Conservation (phyloP, 352 stramenopile species). For the Phytophthora capsici region DNA sequence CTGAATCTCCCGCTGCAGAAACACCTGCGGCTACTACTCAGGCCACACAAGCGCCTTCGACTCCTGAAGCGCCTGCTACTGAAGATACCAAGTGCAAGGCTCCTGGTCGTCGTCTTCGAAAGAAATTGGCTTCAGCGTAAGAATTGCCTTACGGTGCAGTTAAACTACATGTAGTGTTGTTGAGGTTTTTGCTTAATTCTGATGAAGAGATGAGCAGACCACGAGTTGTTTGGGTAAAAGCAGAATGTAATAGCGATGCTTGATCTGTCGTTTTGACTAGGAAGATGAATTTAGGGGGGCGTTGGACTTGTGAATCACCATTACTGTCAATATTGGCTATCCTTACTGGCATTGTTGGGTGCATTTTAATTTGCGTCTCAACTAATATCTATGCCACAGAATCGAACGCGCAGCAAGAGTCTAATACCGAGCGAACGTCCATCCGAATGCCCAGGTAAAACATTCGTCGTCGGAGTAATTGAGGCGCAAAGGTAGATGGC, state of each 20-base stretch:
- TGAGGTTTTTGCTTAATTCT: too few species aligned
- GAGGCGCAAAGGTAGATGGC: conserved; percentile 32
- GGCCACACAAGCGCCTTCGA: not conserved
- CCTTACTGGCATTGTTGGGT: too few species aligned
- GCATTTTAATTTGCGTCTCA: not conserved
- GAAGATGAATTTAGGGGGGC: too few species aligned
- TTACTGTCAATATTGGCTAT: too few species aligned
- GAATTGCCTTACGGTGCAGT: too few species aligned
- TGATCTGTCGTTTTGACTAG: too few species aligned
- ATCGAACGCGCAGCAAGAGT: conserved; percentile 30
- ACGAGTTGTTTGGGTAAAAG: too few species aligned
- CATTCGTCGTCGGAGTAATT: conserved; percentile 45
- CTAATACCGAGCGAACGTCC: conserved; percentile 39
- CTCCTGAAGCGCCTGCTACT: not conserved
- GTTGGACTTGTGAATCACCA: too few species aligned
- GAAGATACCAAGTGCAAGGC: conserved; percentile 25
- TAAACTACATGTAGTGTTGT: too few species aligned
- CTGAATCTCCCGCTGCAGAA: not conserved
- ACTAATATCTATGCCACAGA: conserved; percentile 5
- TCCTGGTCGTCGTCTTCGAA: conserved; percentile 17
- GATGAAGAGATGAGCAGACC: too few species aligned
- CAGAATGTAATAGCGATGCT: too few species aligned
- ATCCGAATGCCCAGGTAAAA: conserved; percentile 47
- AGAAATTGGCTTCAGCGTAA: conserved; percentile 2
- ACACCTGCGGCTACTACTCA: not conserved